Evolutionary conservation across 2,329 filamentous ascomycete genomes (phyloP).

Genomic region (Trematosphaeria pertusa): DNA sequence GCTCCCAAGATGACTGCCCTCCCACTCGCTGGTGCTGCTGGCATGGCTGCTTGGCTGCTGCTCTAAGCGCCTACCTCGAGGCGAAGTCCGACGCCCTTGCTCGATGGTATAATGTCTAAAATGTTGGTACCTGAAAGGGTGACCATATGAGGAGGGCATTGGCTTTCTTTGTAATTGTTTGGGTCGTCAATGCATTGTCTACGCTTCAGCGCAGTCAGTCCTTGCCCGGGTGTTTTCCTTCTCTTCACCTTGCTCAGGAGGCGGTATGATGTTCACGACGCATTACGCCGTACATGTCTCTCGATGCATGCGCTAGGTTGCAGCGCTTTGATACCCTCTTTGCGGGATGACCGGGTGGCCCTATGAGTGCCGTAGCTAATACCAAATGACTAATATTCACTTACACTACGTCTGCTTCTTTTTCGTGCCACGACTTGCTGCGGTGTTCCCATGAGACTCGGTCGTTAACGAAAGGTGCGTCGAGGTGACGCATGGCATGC

Average conservation of each 20-base stretch:
- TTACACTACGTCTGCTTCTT: not conserved
- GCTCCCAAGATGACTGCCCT: conserved; percentile 45
- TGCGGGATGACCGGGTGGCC: conserved; percentile 14
- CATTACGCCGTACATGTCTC: conserved; percentile 27
- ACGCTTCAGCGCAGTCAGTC: conserved; percentile 15
- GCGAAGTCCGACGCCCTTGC: conserved; percentile 25
- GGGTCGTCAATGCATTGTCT: conserved; percentile 21
- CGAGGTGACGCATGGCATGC: no score
- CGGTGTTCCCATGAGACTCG: no score
- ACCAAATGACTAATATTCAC: conserved; percentile 24
- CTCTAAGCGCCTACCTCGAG: conserved; percentile 37
- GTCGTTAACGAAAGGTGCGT: no score
- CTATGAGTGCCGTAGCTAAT: conserved; percentile 27
- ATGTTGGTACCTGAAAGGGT: conserved; percentile 23
- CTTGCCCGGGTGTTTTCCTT: conserved; percentile 15
- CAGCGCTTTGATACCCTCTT: conserved; percentile 43
- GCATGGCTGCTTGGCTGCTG: conserved; percentile 45
- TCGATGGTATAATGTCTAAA: conserved; percentile 43
- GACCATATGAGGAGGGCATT: conserved; percentile 29
- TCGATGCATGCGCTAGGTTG: conserved; percentile 26
- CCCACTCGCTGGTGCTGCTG: conserved; percentile 46
- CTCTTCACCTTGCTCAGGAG: conserved; percentile 21
- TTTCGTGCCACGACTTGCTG: no score
- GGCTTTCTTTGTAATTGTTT: conserved; percentile 26
- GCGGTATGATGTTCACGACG: conserved; percentile 34